A percentile compares a stretch with the other conserved stretches of the same genome.
These are phyloP conservation scores for Musa balbisiana DNA, from an alignment of 202 grass and related monocot genomes.

Conservation along the genomic window DNA sequence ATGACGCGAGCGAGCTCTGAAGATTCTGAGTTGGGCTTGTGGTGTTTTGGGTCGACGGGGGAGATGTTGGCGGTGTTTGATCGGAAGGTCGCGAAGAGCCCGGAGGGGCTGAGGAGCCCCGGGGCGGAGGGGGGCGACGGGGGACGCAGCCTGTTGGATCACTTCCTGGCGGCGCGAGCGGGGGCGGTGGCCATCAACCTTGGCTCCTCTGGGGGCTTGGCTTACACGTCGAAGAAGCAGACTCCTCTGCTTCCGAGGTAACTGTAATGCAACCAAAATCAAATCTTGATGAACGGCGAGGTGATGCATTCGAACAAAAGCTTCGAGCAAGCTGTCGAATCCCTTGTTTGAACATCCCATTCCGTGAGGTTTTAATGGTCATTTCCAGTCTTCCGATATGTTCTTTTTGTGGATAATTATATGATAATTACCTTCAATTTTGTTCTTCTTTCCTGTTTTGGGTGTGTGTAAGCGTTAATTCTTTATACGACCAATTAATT, in stretches of 20 bases:
- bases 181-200: neutral
- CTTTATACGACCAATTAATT: too few relatives aligned
- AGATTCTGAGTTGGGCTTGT: neutral
- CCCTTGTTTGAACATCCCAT: too few relatives aligned
- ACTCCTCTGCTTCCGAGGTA: neutral
- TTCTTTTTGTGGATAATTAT: too few relatives aligned
- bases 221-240: neutral
- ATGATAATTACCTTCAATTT: too few relatives aligned
- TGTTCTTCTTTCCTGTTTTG: too few relatives aligned
- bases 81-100: constrained; percentile 7
- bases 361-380: too few relatives aligned
- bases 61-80: constrained; percentile 8
- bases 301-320: too few relatives aligned
- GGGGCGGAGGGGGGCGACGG: neutral
- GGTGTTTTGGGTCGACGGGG: neutral
- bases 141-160: neutral
- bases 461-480: too few relatives aligned
- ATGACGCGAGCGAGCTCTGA: neutral
- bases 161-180: neutral
- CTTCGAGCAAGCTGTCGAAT: too few relatives aligned
- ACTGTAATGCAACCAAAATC: neutral
- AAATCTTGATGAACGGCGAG: too few relatives aligned
- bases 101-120: neutral
- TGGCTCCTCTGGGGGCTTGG: neutral
- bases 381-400: too few relatives aligned